These are phyloP conservation scores for Hondaea fermentalgiana DNA, from an alignment of 108 stramenopile genomes.

Conservation along the genomic window DNA sequence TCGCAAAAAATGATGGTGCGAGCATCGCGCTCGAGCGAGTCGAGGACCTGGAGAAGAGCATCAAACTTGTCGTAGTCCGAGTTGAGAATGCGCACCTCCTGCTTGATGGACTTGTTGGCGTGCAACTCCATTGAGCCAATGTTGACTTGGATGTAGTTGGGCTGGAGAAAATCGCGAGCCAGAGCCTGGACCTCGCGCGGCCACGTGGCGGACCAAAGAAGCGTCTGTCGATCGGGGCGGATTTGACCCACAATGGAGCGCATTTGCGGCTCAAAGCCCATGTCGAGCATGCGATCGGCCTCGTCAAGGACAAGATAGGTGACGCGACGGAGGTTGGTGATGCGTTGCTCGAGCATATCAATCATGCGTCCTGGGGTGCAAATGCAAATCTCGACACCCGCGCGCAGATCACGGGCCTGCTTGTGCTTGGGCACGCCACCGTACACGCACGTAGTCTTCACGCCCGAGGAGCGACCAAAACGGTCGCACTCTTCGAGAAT, in stretches of 20 bases:
- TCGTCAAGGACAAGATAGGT: conserved; percentile 97
- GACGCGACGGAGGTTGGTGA: conserved; percentile 85
- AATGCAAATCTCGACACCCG: conserved; percentile 92
- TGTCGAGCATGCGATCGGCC: conserved; percentile 91
- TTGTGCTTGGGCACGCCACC: conserved; percentile 87
- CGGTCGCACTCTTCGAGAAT: conserved; percentile 99
- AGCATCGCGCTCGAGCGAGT: conserved; percentile 65
- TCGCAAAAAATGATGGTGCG: conserved; percentile 91
- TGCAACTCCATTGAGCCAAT: conserved; percentile 94
- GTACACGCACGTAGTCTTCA: conserved; percentile 96
- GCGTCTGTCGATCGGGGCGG: conserved; percentile 92
- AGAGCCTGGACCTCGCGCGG: conserved; percentile 87
- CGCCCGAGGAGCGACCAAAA: conserved; percentile 80
- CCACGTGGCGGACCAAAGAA: conserved; percentile 99
- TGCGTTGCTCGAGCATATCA: conserved; percentile 88
- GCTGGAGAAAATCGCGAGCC: conserved; percentile 78
- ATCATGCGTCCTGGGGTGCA: conserved; percentile 97
- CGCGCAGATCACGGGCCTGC: conserved; percentile 55
- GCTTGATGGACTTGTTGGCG: conserved; percentile 94
- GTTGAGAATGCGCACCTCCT: conserved; percentile 68
- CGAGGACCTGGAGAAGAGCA: conserved; percentile 48
- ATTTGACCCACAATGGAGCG: conserved; percentile 89
- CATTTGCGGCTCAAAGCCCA: conserved; percentile 97
- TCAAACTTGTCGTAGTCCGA: conserved; percentile 21
- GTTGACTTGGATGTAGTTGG: conserved; percentile 80